Evolutionary conservation across 2,329 filamentous ascomycete species (phyloP), one percentile per base, ranked within the genome.

Genomic region (Aureobasidium sp.): DNA sequence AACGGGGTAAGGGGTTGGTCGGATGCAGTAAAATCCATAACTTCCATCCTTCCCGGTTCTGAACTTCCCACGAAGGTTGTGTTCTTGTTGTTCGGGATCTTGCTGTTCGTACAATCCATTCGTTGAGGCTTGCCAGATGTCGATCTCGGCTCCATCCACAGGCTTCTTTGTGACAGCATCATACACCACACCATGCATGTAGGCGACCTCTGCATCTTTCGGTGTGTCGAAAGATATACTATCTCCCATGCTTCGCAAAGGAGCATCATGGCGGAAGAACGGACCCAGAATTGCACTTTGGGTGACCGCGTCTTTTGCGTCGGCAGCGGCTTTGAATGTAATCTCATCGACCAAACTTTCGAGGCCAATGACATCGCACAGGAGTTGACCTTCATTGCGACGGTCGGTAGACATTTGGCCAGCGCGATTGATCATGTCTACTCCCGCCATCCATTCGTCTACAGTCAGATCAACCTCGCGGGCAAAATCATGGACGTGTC

Each of bases 211-310:
- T 29, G 78, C 82, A 62, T 80, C 75, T 3, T 77, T 68, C 5
- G 79, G 75, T 31, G 81, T 65, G 77, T 70, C 65, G 67, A 75
- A 71, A 22, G 86, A 79, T 65, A 94, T 90, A 68, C 79, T 86
- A 49, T 80, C 82, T 55, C 88, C 90, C 70, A 88, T 88, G n/a
- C 84, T 76, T 51, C 87, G 82, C 63, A 82, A 76, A 5, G 90
- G 90, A 0, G 90, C 85, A 67, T 91, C 82, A 47, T 84, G 81
- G 6, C 89, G 83, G 84, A 89, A 95, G 77, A 96, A 96, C 1
- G 91, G 91, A 0, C 91, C 91, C 0, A 96, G 82, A 66, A 96
- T 91, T 44, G 90, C 86, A 4, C 88, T 89, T 2, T 89, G 84
- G 5, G 90, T 94, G 12, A 85, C 79, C 27, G 73, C 70, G 61